Percentiles rank a stretch among this genome's conserved stretches.
Evolutionary conservation across 2,329 filamentous ascomycete species (phyloP).

Genomic region (Myriosclerotinia scirpicola): DNA sequence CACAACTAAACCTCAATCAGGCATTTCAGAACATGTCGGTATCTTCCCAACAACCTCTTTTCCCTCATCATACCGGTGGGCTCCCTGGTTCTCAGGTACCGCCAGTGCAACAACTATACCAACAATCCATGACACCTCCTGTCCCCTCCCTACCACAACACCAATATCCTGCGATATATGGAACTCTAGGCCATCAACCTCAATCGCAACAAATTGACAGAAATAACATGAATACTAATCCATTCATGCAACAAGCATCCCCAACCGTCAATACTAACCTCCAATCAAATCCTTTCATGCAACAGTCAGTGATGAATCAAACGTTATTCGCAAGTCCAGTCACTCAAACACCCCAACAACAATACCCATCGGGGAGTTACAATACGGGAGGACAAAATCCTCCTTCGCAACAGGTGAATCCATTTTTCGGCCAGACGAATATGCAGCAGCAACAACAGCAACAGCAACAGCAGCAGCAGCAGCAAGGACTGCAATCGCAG

Average conservation of each 20-base stretch:
- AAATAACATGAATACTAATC: conserved; percentile 34
- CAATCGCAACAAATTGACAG: conserved; percentile 29
- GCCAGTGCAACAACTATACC: conserved; percentile 41
- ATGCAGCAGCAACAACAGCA: conserved; percentile 1
- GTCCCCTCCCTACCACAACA: conserved; percentile 39
- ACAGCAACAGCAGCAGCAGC: conserved; percentile 1
- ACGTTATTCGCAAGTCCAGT: conserved; percentile 34
- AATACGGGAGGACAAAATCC: conserved; percentile 26
- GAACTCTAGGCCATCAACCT: conserved; percentile 34
- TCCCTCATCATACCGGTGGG: conserved; percentile 74
- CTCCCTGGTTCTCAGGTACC: conserved; percentile 46
- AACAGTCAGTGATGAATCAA: conserved; percentile 38
- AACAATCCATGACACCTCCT: conserved; percentile 41
- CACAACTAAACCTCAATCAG: conserved; percentile 50
- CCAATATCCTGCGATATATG: conserved; percentile 38
- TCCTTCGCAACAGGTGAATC: conserved; percentile 29
- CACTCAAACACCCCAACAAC: conserved; percentile 42
- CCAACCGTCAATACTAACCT: conserved; percentile 36
- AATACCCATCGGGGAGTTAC: conserved; percentile 34
- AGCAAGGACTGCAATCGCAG: not conserved
- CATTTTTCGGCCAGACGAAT: conserved; percentile 28
- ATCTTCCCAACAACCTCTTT: conserved; percentile 58
- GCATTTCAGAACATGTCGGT: conserved; percentile 76
- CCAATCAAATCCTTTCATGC: conserved; percentile 46
- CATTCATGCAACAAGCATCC: conserved; percentile 35